Base-by-base conservation (phyloP, 2,329 filamentous ascomycete species). In the Claviceps maximensis region DNA sequence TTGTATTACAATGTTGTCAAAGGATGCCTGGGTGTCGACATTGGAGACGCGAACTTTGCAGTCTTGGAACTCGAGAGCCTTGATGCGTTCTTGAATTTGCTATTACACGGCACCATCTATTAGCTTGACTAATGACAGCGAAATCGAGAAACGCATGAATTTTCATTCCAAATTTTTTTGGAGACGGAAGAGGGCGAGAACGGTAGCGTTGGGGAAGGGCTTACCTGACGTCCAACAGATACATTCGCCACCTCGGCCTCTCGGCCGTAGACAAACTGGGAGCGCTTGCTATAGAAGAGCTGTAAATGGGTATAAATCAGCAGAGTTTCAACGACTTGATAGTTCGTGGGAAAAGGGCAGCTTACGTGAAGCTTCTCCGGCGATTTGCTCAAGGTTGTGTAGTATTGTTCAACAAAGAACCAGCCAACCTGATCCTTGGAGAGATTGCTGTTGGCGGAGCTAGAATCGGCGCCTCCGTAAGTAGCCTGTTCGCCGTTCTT, bases 391-490 rank as follows among this genome's bases (percentile, higher is more conserved):
- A 98, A 75, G 57, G 89, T 98, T 62, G 88, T 97, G 74, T 98
- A 98, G 78, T 96, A 98, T 72, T 95, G 89, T 79, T 97, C 90
- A 55, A 98, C 93, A 62, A 98, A 98, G 75, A 91, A 97, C 93
- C 93, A 98, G 71, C 89, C 93, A 61, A 98, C 89, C 74, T 97
- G 89, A 69, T 95, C 89, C 76, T 95, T 96, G 62, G 77, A 75
- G 42, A 82, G 71, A 61, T 78, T 75, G 65, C 65, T 72, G 62
- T 68, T 72, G 53, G 64, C 59, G 57, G 63, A 61, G 56, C 63
- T 59, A 56, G 66, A 58, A 46, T 67, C 62, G 55, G 65, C 61
- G 53, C 67, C 67, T 55, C 63, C 62, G 49, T 68, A 55, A 51
- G 66, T 60, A 55, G 68, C 61, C 61, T 72, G 70, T 55, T 73